Evolutionary conservation across 768 basidiomycete species (phyloP).

Genomic region (Lactarius indigo): DNA sequence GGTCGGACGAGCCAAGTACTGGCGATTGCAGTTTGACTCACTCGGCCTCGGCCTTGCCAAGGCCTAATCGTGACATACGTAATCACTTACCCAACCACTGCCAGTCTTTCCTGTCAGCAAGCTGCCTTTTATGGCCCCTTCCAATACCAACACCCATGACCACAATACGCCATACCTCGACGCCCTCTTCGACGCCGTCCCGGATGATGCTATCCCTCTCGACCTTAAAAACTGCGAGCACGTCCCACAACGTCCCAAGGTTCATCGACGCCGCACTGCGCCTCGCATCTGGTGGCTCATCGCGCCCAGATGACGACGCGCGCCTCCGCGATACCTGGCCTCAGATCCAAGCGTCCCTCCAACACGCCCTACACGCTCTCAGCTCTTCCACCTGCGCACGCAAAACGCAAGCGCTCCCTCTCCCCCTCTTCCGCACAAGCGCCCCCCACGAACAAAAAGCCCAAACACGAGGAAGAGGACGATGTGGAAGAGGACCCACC

Average conservation of each 20-base stretch:
- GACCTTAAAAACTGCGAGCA: background rate
- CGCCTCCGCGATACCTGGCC: constrained; percentile 17
- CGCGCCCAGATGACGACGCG: constrained; percentile 10
- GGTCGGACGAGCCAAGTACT: background rate
- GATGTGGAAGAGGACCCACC: background rate
- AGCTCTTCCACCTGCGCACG: background rate
- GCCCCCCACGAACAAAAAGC: constrained; percentile 5
- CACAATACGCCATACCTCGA: constrained; percentile 13
- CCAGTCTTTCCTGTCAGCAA: no score
- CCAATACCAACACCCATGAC: background rate
- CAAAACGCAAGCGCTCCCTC: constrained; percentile 19
- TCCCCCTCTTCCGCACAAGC: background rate
- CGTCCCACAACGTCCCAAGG: background rate
- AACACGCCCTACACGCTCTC: background rate
- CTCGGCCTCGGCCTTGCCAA: background rate
- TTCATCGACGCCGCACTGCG: constrained; percentile 20
- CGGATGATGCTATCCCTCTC: background rate
- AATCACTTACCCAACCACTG: background rate
- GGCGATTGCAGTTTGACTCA: background rate
- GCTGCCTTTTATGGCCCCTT: background rate
- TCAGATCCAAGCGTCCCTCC: constrained; percentile 11
- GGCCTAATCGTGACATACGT: background rate
- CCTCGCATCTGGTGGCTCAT: constrained; percentile 5
- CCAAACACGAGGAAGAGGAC: background rate
- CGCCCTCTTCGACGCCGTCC: constrained; percentile 14